Evolutionary conservation across 2,329 filamentous ascomycete species (phyloP), one percentile per base, ranked within the genome.

Genomic region (Orbilia brochopaga): DNA sequence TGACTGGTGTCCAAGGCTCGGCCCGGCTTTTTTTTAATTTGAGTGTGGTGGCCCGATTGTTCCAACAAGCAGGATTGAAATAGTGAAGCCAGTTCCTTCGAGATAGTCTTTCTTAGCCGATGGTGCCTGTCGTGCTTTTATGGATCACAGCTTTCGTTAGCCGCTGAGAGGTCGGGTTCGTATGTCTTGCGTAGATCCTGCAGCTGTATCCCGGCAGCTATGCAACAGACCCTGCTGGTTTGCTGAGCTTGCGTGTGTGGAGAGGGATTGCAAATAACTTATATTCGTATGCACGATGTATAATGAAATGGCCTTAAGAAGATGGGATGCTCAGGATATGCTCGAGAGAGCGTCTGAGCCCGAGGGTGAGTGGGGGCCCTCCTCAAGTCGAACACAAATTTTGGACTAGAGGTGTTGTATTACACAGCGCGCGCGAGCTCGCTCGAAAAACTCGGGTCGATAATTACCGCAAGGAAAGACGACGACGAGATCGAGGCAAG

Each of bases 21-120:
- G 66, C 48, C 66, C 66, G 66, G 59, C 53, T 59, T 64, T 70
- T 64, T 54, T n/a, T n/a, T n/a, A n/a, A n/a, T n/a, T n/a, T n/a
- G n/a, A n/a, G n/a, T n/a, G n/a, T n/a, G n/a, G 59, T 70, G 53
- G 64, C 51, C 46, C 53, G 54, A 53, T 59, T 51, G 30, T 55
- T 52, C 54, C 54, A 59, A 46, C 59, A 48, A 42, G 44, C 27
- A 51, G 54, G 46, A 30, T 50, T n/a, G 35, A n/a, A 17, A 56
- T 52, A 50, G 44, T 40, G 60, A 64, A 42, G 44, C 44, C 17
- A 58, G 57, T 60, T 62, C 15, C 27, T 70, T 54, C 64, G 54
- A 70, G 59, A 64, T 53, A 64, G 50, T 48, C 42, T 70, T 21
- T 55, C 55, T 53, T 24, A 58, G 53, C 37, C 54, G 6, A 32